Percentiles rank a stretch among this genome's conserved stretches.
These are phyloP conservation scores for Oryza nivara DNA, from an alignment of 176 grass and related monocot species.

Conservation along the genomic window DNA sequence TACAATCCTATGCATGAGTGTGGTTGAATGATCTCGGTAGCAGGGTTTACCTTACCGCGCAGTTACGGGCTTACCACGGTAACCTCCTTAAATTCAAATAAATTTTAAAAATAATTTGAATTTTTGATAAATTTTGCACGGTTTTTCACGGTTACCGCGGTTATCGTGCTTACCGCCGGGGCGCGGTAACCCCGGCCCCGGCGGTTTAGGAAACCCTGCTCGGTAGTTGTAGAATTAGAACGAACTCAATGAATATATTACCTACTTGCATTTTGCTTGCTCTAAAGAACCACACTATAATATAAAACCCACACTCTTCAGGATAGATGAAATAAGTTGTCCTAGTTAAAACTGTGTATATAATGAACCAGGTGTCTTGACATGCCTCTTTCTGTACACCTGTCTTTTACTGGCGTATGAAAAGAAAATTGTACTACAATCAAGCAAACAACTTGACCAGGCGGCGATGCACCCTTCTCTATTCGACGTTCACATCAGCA, in stretches of 20 bases:
- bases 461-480: slow-evolving; percentile 6
- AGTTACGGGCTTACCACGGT: too few relatives aligned
- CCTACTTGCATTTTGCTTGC: neutral
- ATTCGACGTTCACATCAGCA: neutral
- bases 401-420: neutral
- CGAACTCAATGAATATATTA: neutral
- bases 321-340: neutral
- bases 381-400: slow-evolving; percentile 27
- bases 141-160: too few relatives aligned
- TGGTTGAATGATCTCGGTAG: neutral
- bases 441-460: slow-evolving; percentile 26
- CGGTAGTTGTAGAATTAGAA: neutral
- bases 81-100: too few relatives aligned
- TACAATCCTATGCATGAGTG: neutral
- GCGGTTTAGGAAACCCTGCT: too few relatives aligned
- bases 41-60: too few relatives aligned
- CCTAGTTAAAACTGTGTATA: neutral
- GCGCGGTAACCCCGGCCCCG: too few relatives aligned
- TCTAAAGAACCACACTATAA: neutral
- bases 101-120: too few relatives aligned
- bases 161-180: too few relatives aligned
- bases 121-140: too few relatives aligned
- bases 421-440: neutral
- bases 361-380: neutral
- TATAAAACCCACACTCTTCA: neutral